Percentiles rank a stretch among this genome's conserved stretches.
Conservation (phyloP, 495 filamentous ascomycete genomes). For the Pseudomonodictys pantanalensis region DNA sequence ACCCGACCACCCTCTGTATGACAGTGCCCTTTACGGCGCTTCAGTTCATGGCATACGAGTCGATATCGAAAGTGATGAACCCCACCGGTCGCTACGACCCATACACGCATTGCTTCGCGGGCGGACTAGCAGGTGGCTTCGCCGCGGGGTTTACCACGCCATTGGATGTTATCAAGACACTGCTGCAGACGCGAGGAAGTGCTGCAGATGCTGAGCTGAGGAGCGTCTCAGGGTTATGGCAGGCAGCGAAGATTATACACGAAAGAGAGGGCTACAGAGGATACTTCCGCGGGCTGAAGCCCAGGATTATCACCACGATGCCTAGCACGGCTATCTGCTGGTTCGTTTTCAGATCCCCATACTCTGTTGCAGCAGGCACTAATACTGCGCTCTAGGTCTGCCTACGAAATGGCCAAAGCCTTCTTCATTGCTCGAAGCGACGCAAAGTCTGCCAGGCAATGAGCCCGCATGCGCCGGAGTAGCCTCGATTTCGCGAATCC, state of each 20-base stretch:
- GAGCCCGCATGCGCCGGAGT: not conserved
- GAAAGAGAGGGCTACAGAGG: slow-evolving; percentile 77
- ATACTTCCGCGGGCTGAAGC: slow-evolving; percentile 89
- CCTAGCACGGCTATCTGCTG: slow-evolving; percentile 98
- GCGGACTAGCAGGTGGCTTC: slow-evolving; percentile 87
- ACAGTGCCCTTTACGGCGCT: slow-evolving; percentile 95
- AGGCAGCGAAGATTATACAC: slow-evolving; percentile 80
- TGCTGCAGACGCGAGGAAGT: slow-evolving; percentile 87
- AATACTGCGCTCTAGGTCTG: slow-evolving; percentile 51
- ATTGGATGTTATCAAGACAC: slow-evolving; percentile 95
- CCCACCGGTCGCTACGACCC: slow-evolving; percentile 82
- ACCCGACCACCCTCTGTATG: slow-evolving; percentile 97
- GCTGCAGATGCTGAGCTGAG: slow-evolving; percentile 78
- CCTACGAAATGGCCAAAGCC: slow-evolving; percentile 76
- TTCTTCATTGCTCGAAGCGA: slow-evolving; percentile 55
- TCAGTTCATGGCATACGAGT: slow-evolving; percentile 96
- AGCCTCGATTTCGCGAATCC: not conserved
- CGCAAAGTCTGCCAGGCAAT: too few species aligned
- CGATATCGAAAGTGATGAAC: slow-evolving; percentile 89
- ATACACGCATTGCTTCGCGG: slow-evolving; percentile 84
- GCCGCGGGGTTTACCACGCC: slow-evolving; percentile 93
- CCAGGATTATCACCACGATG: slow-evolving; percentile 93
- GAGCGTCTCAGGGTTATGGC: slow-evolving; percentile 75
- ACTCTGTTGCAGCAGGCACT: slow-evolving; percentile 17
- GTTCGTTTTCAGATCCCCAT: slow-evolving; percentile 50